A percentile compares a stretch with the other conserved stretches of the same genome.
These are phyloP conservation scores for Ettlia oleoabundans DNA, from an alignment of 139 green algal genomes.

Conservation along the genomic window DNA sequence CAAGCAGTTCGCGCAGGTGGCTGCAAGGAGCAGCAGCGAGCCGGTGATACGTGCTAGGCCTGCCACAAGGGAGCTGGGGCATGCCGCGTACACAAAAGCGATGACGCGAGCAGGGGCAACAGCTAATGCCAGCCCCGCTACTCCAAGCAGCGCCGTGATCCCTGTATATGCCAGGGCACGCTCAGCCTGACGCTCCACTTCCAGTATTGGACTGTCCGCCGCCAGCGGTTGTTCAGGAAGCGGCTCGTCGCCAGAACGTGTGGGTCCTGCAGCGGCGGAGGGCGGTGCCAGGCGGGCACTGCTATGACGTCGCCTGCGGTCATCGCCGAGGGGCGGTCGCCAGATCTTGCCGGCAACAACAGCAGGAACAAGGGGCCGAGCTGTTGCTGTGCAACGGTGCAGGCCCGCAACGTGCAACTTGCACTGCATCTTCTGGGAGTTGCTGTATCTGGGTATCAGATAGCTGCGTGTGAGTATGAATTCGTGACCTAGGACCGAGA, in stretches of 20 bases:
- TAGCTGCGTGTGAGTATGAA: too few relatives aligned
- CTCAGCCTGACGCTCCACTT: conserved; percentile 26
- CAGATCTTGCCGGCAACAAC: too few relatives aligned
- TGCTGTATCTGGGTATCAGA: too few relatives aligned
- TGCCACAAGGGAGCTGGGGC: conserved; percentile 10
- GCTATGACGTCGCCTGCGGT: too few relatives aligned
- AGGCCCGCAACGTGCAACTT: too few relatives aligned
- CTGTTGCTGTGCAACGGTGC: too few relatives aligned
- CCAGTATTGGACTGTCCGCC: background rate
- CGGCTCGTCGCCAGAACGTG: background rate
- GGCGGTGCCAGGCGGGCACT: too few relatives aligned
- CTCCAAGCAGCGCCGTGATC: conserved; percentile 11
- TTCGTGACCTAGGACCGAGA: too few relatives aligned
- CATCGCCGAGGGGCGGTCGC: too few relatives aligned
- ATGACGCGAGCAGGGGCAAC: background rate
- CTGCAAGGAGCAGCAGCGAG: conserved; percentile 25
- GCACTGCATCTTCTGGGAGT: too few relatives aligned
- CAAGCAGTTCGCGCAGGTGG: conserved; percentile 28
- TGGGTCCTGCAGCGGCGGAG: background rate
- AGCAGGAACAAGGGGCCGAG: too few relatives aligned
- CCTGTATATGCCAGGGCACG: conserved; percentile 3
- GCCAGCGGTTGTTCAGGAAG: background rate
- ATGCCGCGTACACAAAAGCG: conserved; percentile 7
- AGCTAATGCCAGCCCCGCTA: background rate
- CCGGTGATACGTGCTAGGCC: conserved; percentile 14